Base-by-base conservation (phyloP, 106 monocot genomes). In the Chionographis japonica region DNA sequence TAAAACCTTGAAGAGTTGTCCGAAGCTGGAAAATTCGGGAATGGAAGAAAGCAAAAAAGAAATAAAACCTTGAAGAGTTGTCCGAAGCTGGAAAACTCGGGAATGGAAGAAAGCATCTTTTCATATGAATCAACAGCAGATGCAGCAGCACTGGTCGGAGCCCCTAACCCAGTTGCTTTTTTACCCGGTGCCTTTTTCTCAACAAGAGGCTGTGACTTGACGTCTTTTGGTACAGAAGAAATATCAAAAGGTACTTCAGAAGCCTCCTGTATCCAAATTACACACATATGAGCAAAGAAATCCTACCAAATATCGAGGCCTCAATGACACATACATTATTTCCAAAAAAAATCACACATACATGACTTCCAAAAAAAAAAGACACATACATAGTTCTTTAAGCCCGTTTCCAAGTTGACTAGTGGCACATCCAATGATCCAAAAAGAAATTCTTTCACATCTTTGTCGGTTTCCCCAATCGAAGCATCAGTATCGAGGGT, bases 381-480 rank as follows among this genome's bases (percentile, higher is more conserved):
- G 27, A 19, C n/a, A 78, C 84, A 12, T 87, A 98, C 97, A 79
- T 98, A 98, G 68, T 81, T 98, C 69, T 68, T 68, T 66, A 98
- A 77, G 69, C 89, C 87, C 58, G 78, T 78, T 68, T 98, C 89
- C 65, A 98, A 77, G 74, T 98, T 98, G 66, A 75, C 76, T 36
- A 98, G 79, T 38, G 97, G 97, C 61, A 90, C 73, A 66, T 89
- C 92, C 65, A 98, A 77, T 17, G 92, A 79, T 58, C 90, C 90
- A 77, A 98, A 98, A 61, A 98, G 97, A 27, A 98, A 98, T 1
- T 92, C 84, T 70, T 89, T 92, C n/a, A 81, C 82, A 73, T 89
- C 92, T 42, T 76, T 77, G 15, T 77, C 75, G 6, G 80, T 85
- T 67, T 81, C 79, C 18, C 68, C 73, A 75, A 85, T 80, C 50